A percentile compares a stretch with the other conserved stretches of the same genome.
These are phyloP conservation scores for Thelonectria discophora DNA, from an alignment of 2,329 filamentous ascomycete genomes.

Conservation along the genomic window DNA sequence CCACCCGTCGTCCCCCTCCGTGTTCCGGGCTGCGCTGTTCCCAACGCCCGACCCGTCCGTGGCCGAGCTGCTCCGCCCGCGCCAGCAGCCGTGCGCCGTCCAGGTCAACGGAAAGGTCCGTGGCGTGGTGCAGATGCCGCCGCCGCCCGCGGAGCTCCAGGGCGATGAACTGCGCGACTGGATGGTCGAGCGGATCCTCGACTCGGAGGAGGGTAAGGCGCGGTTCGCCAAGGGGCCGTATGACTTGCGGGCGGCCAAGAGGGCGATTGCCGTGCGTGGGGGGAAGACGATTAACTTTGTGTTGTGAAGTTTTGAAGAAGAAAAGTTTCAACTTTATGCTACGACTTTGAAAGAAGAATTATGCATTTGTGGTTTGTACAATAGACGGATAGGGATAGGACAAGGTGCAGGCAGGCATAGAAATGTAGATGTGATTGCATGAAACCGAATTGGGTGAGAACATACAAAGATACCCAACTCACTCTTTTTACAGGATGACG, in stretches of 20 bases:
- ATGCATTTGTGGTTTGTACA: conserved; percentile 2
- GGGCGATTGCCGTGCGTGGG: conserved; percentile 71
- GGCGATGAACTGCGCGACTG: conserved; percentile 63
- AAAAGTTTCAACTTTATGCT: conserved; percentile 84
- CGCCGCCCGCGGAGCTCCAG: conserved; percentile 53
- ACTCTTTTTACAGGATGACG: neutral
- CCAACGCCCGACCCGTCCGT: conserved; percentile 63
- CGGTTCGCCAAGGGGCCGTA: conserved; percentile 60
- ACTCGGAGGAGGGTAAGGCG: conserved; percentile 66
- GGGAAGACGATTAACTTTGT: conserved; percentile 82
- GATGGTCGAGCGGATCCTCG: conserved; percentile 68
- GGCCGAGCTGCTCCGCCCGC: conserved; percentile 58
- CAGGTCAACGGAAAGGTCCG: conserved; percentile 83
- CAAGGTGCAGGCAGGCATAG: too few relatives aligned
- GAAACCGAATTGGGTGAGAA: neutral
- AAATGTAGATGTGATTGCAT: conserved; percentile 26
- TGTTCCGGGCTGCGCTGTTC: conserved; percentile 63
- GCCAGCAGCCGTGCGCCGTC: conserved; percentile 68
- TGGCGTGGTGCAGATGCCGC: conserved; percentile 71
- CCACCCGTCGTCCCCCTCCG: conserved; percentile 48
- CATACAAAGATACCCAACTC: conserved; percentile 20
- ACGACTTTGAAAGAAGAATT: conserved; percentile 33
- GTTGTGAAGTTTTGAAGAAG: conserved; percentile 51
- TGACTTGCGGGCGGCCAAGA: conserved; percentile 63
- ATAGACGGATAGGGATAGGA: neutral